A percentile compares a stretch with the other conserved stretches of the same genome.
Evolutionary conservation across 305 asterid genomes (phyloP).

Genomic region (Fraxinus nigra): DNA sequence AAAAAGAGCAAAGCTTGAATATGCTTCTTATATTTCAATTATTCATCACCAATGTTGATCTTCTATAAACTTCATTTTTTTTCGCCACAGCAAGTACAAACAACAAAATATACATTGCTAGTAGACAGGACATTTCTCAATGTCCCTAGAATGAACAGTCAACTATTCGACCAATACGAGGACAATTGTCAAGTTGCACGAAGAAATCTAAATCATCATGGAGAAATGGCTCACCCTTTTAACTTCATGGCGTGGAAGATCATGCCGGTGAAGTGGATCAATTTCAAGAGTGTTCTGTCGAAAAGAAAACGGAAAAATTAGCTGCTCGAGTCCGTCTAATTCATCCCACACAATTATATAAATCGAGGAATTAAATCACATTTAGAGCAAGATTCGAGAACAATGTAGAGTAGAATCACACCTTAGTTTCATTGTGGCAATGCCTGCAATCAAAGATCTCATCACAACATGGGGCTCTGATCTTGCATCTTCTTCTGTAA

Average conservation of each 20-base stretch:
- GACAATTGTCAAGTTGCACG: neutral
- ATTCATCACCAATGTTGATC: neutral
- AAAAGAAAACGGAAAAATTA: neutral
- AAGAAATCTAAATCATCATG: neutral
- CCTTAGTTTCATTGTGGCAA: constrained; percentile 61
- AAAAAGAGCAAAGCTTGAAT: neutral
- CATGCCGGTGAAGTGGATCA: constrained; percentile 36
- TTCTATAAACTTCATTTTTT: neutral
- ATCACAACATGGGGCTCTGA: constrained; percentile 53
- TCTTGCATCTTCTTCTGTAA: constrained; percentile 54
- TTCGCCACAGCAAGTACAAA: neutral
- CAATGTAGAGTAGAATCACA: constrained; percentile 2
- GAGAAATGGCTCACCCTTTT: constrained; percentile 31
- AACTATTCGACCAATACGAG: neutral
- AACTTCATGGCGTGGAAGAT: constrained; percentile 51
- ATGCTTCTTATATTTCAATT: neutral
- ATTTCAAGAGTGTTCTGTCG: constrained; percentile 43
- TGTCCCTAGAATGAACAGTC: neutral
- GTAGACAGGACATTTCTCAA: neutral
- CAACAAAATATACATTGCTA: constrained; percentile 4
- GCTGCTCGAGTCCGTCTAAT: neutral
- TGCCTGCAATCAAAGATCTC: constrained; percentile 55
- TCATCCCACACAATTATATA: neutral
- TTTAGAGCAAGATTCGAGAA: neutral
- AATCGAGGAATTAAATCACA: neutral